phyloP scores from a whole-genome alignment of 1,139 yeast species.

The Torulaspora globosa region DNA sequence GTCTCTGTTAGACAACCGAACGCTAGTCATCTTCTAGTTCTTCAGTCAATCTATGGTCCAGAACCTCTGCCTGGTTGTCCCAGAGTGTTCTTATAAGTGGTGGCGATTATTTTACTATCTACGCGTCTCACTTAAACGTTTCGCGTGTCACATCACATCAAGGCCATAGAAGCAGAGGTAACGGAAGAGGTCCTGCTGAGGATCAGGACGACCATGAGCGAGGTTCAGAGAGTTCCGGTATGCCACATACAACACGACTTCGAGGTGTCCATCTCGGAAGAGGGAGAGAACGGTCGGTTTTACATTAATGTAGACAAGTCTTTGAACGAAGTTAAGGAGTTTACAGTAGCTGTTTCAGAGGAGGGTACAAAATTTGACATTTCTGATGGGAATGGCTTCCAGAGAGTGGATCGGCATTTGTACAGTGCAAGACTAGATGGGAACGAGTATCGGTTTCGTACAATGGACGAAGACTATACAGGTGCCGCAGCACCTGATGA shows the following conservation, averaged over 20 bases:
- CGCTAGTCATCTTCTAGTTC: constrained; percentile 37
- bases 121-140: constrained; percentile 1
- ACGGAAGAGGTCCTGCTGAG: background rate
- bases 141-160: constrained; percentile 12
- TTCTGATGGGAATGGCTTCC: constrained; percentile 17
- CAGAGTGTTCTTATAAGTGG: constrained; percentile 9
- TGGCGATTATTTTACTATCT: constrained; percentile 3
- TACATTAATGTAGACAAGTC: constrained; percentile 43
- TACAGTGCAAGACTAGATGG: constrained; percentile 22
- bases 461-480: constrained; percentile 16
- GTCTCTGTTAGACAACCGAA: constrained; percentile 29
- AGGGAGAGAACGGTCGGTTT: constrained; percentile 36
- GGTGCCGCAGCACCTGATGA: constrained; percentile 1
- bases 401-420: background rate
- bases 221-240: constrained; percentile 8
- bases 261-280: constrained; percentile 42
- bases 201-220: background rate
- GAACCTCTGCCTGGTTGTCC: constrained; percentile 20
- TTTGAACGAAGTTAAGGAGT: constrained; percentile 36
- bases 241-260: constrained; percentile 44
- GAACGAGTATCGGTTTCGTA: constrained; percentile 14
- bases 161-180: background rate
- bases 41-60: background rate
- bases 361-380: constrained; percentile 15
- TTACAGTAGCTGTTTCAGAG: constrained; percentile 22